phyloP scores from a whole-genome alignment of 495 filamentous ascomycete genomes.

The Penicillium soppii region DNA sequence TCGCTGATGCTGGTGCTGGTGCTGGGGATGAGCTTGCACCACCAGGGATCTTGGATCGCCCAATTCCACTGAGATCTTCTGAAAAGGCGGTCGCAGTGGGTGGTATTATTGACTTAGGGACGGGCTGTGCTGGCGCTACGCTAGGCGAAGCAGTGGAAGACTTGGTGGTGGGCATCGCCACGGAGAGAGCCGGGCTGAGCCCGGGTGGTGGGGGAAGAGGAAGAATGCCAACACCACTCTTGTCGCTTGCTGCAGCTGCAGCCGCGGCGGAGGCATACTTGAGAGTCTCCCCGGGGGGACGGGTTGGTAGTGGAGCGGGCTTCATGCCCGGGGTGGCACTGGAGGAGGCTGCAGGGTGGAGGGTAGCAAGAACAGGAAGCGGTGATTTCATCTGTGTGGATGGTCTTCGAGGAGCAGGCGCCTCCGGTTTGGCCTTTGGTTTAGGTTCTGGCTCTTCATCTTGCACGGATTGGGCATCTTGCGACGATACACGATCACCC shows the following conservation, averaged over 20 bases:
- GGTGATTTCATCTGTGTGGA: conserved; percentile 93
- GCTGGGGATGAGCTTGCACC: conserved; percentile 15
- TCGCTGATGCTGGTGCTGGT: conserved; percentile 20
- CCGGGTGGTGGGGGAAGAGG: conserved; percentile 89
- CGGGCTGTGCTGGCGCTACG: conserved; percentile 53
- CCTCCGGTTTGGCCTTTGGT: conserved; percentile 46
- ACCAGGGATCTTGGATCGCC: conserved; percentile 50
- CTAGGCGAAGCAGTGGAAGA: conserved; percentile 55
- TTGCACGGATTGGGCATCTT: conserved; percentile 90
- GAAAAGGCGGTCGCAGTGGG: conserved; percentile 31
- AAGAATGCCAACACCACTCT: conserved; percentile 82
- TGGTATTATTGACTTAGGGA: conserved; percentile 34
- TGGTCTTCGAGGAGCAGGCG: conserved; percentile 63
- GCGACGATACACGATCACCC: conserved; percentile 84
- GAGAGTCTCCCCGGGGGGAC: conserved; percentile 81
- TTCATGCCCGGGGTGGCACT: conserved; percentile 78
- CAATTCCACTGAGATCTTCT: conserved; percentile 34
- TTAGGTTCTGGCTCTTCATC: conserved; percentile 74
- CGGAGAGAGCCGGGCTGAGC: conserved; percentile 45
- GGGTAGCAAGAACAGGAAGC: conserved; percentile 81
- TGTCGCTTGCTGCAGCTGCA: conserved; percentile 90
- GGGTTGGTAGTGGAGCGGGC: conserved; percentile 81
- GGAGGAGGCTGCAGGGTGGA: conserved; percentile 54
- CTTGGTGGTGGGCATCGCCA: conserved; percentile 43
- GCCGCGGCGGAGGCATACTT: conserved; percentile 97